Evolutionary conservation across 495 filamentous ascomycete species (phyloP), one percentile per base, ranked within the genome.

Genomic region (Penicillium argentinense): DNA sequence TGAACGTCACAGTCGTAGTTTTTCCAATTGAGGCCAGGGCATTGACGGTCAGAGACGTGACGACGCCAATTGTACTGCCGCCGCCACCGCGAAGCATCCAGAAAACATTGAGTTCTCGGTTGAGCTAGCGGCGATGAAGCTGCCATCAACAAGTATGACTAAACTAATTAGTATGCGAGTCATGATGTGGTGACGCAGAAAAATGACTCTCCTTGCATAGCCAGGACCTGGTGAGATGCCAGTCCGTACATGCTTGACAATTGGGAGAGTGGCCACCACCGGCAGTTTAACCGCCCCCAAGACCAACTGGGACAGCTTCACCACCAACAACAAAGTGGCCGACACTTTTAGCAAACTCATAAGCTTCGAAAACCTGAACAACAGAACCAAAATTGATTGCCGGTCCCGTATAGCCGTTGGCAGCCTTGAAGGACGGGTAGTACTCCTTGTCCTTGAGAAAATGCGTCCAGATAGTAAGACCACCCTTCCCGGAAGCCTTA

Each of bases 391-490:
- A 40, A 7, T 54, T 45, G 8, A 54, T 36, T 2, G 45, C 51
- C 16, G 45, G 45, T 9, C 45, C 51, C 3, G 18, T 17, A 41
- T 54, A 54, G 17, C 40, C 47, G 39, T 44, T 50, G 32, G 47
- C 24, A n/a, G 47, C 47, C 40, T 39, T 44, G 30, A 43, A 50
- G 9, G 9, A 11, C 0, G 47, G 40, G 1, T 38, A 34, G 18
- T 44, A 54, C 9, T 33, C 19, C 26, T 44, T 53, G n/a, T 36
- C 37, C n/a, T 55, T 49, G 11, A 59, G 36, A 9, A 74, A 73
- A 39, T 79, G 74, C 0, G 75, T 80, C 78, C 78, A 80, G 14
- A 84, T 56, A n/a, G 57, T 50, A 2, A 84, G 60, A 5, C 72
- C 64, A 1, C 72, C 71, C 17, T 60, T 57, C 0, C 77, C 79